A percentile compares a stretch with the other conserved stretches of the same genome.
phyloP scores from a whole-genome alignment of 768 basidiomycete genomes.

The Suillus subaureus region DNA sequence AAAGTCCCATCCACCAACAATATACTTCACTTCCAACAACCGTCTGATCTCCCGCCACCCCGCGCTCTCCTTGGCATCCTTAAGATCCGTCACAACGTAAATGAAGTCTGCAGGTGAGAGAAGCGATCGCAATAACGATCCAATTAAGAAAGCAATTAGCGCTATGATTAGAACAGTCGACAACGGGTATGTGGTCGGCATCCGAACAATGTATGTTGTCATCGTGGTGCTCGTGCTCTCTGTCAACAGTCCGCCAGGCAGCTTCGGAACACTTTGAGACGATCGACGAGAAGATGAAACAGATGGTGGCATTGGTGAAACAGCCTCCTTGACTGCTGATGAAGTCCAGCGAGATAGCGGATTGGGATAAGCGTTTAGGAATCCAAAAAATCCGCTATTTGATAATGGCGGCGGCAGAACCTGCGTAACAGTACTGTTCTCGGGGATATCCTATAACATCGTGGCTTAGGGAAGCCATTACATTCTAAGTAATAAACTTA shows the following conservation, averaged over 20 bases:
- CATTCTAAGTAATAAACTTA: slow-evolving; percentile 17
- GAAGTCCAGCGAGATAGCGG: slow-evolving; percentile 55
- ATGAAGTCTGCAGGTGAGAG: slow-evolving; percentile 91
- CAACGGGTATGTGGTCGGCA: slow-evolving; percentile 38
- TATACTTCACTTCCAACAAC: slow-evolving; percentile 78
- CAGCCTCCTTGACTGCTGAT: slow-evolving; percentile 26
- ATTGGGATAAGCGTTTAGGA: slow-evolving; percentile 62
- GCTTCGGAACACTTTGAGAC: slow-evolving; percentile 25
- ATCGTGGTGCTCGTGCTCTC: not conserved
- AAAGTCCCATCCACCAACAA: slow-evolving; percentile 85
- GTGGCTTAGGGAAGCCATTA: not conserved
- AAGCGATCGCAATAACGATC: slow-evolving; percentile 86
- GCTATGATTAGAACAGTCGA: slow-evolving; percentile 73
- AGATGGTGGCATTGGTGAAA: slow-evolving; percentile 22
- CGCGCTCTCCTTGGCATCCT: slow-evolving; percentile 50
- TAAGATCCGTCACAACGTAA: slow-evolving; percentile 65
- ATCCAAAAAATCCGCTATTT: slow-evolving; percentile 54
- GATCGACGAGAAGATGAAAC: slow-evolving; percentile 25
- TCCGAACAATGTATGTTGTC: slow-evolving; percentile 7
- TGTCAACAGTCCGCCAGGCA: slow-evolving; percentile 40
- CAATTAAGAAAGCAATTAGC: slow-evolving; percentile 88
- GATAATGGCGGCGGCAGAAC: slow-evolving; percentile 23
- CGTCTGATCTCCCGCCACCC: slow-evolving; percentile 89
- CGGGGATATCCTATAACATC: slow-evolving; percentile 26
- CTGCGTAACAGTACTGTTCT: slow-evolving; percentile 25